phyloP scores from a whole-genome alignment of 345 rosid species.

The Brassica rapa region DNA sequence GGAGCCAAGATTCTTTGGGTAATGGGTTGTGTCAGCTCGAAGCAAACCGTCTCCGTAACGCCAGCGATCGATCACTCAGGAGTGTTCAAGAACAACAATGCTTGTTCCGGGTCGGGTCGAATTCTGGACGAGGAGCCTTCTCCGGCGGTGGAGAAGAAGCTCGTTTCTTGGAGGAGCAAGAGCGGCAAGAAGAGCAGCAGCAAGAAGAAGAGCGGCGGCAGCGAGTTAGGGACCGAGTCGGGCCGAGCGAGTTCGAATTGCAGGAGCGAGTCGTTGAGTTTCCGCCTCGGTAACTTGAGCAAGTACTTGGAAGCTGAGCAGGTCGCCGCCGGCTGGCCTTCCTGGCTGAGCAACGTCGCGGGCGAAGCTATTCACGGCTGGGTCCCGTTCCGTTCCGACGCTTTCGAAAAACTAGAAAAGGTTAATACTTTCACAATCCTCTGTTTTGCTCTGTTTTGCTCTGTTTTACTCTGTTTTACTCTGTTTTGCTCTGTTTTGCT shows the following conservation, averaged over 20 bases:
- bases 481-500: neutral
- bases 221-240: slow-evolving; percentile 55
- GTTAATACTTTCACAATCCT: slow-evolving; percentile 35
- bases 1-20: neutral
- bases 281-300: slow-evolving; percentile 57
- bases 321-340: slow-evolving; percentile 99
- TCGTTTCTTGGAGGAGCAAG: slow-evolving; percentile 37
- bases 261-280: slow-evolving; percentile 74
- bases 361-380: slow-evolving; percentile 96
- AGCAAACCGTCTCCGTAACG: slow-evolving; percentile 88
- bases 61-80: slow-evolving; percentile 86
- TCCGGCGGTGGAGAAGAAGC: slow-evolving; percentile 36
- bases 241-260: slow-evolving; percentile 61
- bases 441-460: neutral
- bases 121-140: slow-evolving; percentile 21
- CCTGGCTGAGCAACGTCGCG: slow-evolving; percentile 95
- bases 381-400: slow-evolving; percentile 83
- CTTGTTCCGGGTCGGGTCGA: slow-evolving; percentile 27
- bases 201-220: slow-evolving; percentile 33
- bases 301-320: slow-evolving; percentile 89
- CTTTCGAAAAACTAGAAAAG: slow-evolving; percentile 91
- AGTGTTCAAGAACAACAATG: slow-evolving; percentile 44
- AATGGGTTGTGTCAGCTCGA: slow-evolving; percentile 98
- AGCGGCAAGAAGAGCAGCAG: slow-evolving; percentile 39
- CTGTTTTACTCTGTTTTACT: neutral